Evolutionary conservation across 371 early-diverging fungal genomes (phyloP).

Genomic region (Mortierella sp.): DNA sequence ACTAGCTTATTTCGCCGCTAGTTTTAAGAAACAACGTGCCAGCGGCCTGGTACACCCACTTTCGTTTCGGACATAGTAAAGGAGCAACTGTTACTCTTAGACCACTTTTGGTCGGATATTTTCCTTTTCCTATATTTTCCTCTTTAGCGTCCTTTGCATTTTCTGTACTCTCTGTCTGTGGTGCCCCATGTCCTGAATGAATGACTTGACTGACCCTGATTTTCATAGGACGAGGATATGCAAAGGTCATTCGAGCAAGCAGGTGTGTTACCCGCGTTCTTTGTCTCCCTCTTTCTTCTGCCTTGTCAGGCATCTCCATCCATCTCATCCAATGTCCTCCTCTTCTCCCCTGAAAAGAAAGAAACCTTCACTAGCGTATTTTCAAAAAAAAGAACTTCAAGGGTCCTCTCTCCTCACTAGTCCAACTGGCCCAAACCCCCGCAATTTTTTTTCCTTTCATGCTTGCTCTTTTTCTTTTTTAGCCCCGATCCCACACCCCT

Average conservation of each 20-base stretch:
- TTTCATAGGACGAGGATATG: too few species aligned
- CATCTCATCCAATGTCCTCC: background rate
- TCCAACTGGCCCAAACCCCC: background rate
- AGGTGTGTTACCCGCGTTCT: background rate
- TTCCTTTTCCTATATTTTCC: background rate
- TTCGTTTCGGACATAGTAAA: too few species aligned
- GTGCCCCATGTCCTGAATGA: background rate
- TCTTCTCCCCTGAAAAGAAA: background rate
- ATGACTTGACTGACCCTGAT: background rate
- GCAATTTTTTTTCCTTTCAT: background rate
- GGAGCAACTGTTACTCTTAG: too few species aligned
- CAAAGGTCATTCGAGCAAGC: background rate
- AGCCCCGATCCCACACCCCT: background rate
- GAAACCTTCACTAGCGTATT: background rate
- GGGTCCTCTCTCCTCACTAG: background rate
- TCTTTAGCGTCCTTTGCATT: background rate
- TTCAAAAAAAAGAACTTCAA: conserved; percentile 10
- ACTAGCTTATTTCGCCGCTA: too few species aligned
- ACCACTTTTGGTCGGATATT: too few species aligned
- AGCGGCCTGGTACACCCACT: too few species aligned
- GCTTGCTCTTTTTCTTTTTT: background rate
- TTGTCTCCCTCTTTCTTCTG: too few species aligned
- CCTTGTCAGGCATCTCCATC: background rate
- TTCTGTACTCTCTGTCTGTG: background rate
- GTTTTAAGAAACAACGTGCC: too few species aligned